These are phyloP conservation scores for Cyclaneusma minus DNA, from an alignment of 2,329 filamentous ascomycete genomes.

Conservation along the genomic window DNA sequence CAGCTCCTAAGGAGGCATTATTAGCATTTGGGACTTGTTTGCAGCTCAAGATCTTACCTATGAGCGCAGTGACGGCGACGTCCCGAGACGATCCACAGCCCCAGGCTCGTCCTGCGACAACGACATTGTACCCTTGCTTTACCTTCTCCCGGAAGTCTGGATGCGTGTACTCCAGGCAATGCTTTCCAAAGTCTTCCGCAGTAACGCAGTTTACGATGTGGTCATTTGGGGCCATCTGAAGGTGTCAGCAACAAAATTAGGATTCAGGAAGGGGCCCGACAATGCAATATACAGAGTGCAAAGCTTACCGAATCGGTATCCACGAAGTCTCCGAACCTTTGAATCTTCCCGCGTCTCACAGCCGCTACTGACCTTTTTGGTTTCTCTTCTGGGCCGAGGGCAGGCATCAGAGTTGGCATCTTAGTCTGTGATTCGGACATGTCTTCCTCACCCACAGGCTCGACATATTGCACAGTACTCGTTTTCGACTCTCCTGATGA, in stretches of 20 bases:
- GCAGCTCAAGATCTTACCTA: conserved; percentile 11
- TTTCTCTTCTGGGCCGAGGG: too few species aligned
- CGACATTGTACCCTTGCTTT: conserved; percentile 21
- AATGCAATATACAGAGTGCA: background rate
- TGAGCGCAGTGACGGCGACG: conserved; percentile 25
- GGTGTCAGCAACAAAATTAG: background rate
- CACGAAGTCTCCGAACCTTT: conserved; percentile 27
- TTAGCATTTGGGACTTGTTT: background rate
- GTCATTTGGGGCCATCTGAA: conserved; percentile 24
- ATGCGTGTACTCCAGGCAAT: conserved; percentile 25
- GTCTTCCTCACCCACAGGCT: conserved; percentile 3
- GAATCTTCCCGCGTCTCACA: conserved; percentile 21
- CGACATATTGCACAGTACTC: conserved; percentile 4
- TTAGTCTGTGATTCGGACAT: too few species aligned
- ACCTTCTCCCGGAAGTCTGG: conserved; percentile 24
- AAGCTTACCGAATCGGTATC: conserved; percentile 25
- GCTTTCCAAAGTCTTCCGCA: conserved; percentile 20
- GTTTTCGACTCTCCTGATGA: background rate
- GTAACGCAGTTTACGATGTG: conserved; percentile 17
- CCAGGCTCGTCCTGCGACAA: conserved; percentile 29
- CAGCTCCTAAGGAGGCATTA: conserved; percentile 16
- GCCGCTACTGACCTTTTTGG: conserved; percentile 14
- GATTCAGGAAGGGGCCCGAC: conserved; percentile 1
- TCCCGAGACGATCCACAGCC: conserved; percentile 29
- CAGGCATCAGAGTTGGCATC: too few species aligned